A percentile compares a stretch with the other conserved stretches of the same genome.
Conservation (phyloP, 768 basidiomycete species). For the Mycena vulgaris region DNA sequence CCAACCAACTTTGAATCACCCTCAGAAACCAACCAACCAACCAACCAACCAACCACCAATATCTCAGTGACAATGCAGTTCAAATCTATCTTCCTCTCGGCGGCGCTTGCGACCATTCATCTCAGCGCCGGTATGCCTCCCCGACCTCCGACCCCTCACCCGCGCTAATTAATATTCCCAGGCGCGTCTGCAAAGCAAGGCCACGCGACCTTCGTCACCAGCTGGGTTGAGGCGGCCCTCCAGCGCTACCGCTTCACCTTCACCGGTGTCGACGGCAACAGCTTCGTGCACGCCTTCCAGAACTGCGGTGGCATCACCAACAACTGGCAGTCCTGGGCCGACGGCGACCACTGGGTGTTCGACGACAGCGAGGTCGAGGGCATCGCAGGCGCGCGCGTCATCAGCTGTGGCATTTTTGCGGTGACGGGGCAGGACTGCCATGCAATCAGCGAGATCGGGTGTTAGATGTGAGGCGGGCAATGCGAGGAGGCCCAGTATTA, state of each 20-base stretch:
- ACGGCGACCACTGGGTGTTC: neutral
- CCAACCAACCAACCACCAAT: too few species aligned
- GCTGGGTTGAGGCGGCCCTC: neutral
- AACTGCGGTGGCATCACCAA: neutral
- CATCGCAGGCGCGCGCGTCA: neutral
- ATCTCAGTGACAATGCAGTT: too few species aligned
- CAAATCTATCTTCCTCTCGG: neutral
- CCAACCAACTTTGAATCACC: too few species aligned
- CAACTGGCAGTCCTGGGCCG: conserved; percentile 9
- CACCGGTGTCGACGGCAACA: conserved; percentile 4
- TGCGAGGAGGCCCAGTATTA: too few species aligned
- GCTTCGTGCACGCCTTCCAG: conserved; percentile 1
- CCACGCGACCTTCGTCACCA: neutral
- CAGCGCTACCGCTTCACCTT: neutral
- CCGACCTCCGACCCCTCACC: too few species aligned
- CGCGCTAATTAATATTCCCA: neutral
- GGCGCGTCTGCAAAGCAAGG: neutral
- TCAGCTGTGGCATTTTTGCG: neutral
- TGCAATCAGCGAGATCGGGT: too few species aligned
- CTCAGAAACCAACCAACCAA: too few species aligned
- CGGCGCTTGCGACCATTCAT: neutral
- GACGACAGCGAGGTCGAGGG: conserved; percentile 4
- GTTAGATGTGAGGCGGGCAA: too few species aligned
- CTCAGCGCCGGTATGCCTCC: neutral
- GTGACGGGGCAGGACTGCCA: conserved; percentile 7